A percentile compares a stretch with the other conserved stretches of the same genome.
These are phyloP conservation scores for Themeda triandra DNA, from an alignment of 176 grass and related monocot species.

Conservation along the genomic window DNA sequence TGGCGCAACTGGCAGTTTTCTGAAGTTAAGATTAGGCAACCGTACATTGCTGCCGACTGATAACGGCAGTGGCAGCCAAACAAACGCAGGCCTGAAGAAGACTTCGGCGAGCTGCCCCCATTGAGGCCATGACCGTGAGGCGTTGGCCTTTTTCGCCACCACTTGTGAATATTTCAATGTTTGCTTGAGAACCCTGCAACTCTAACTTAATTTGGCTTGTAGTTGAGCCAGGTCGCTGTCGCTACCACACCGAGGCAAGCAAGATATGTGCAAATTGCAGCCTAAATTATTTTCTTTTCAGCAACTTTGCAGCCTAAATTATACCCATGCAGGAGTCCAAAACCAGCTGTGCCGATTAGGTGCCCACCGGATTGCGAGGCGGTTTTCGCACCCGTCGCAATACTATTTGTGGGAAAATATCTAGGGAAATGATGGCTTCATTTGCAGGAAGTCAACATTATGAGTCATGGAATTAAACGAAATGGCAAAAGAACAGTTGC, in stretches of 20 bases:
- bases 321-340: neutral
- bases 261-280: conserved; percentile 33
- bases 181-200: conserved; percentile 35
- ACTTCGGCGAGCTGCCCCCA: neutral
- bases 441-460: neutral
- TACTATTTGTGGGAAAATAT: neutral
- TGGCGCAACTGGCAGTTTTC: neutral
- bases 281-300: neutral
- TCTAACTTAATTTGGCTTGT: neutral
- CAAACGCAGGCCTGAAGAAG: neutral
- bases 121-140: neutral
- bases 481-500: neutral
- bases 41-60: neutral
- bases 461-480: neutral
- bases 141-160: conserved; percentile 8
- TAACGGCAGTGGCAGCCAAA: conserved; percentile 22
- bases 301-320: conserved; percentile 22
- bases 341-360: conserved; percentile 18
- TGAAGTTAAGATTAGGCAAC: neutral
- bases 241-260: neutral
- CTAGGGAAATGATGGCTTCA: neutral
- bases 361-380: conserved; percentile 23
- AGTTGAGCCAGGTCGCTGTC: conserved; percentile 13
- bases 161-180: neutral
- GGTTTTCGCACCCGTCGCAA: neutral